Conservation (phyloP, 2,329 filamentous ascomycete genomes). For the Pseudopyrenochaeta lycopersici region DNA sequence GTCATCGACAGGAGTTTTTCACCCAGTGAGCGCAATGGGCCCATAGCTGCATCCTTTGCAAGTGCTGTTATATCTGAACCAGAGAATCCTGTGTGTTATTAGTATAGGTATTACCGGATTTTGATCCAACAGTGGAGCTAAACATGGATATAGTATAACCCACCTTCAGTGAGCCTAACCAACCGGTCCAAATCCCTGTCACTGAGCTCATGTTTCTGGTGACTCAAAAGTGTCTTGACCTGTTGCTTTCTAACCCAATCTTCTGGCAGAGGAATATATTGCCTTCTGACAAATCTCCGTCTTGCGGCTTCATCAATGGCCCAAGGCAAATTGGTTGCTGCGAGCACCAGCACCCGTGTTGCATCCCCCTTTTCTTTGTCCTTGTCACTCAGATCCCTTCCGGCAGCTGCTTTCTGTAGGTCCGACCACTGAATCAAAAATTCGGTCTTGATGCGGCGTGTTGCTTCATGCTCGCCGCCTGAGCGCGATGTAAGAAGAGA, state of each 20-base stretch:
- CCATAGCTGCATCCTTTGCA: constrained; percentile 98
- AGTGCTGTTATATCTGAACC: constrained; percentile 96
- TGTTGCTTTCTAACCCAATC: constrained; percentile 81
- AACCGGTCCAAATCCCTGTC: constrained; percentile 76
- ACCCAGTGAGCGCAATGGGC: constrained; percentile 86
- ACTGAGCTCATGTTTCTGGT: constrained; percentile 84
- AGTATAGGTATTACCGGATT: neutral
- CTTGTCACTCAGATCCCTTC: constrained; percentile 73
- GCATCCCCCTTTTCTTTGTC: constrained; percentile 80
- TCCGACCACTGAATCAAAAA: constrained; percentile 98
- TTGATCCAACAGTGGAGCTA: neutral
- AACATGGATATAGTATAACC: constrained; percentile 33
- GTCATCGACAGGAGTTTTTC: constrained; percentile 90
- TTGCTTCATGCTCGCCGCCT: constrained; percentile 91
- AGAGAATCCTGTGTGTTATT: constrained; percentile 77
- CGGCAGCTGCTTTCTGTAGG: constrained; percentile 88
- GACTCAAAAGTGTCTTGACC: constrained; percentile 78
- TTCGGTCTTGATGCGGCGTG: constrained; percentile 93
- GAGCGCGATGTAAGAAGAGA: constrained; percentile 86
- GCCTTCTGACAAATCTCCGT: constrained; percentile 86
- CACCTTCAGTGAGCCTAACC: constrained; percentile 86
- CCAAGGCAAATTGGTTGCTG: constrained; percentile 96
- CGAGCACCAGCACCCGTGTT: constrained; percentile 88
- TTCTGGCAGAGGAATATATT: constrained; percentile 96
- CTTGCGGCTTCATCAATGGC: constrained; percentile 96